Base-by-base conservation (phyloP, 305 asterid genomes). In the Solanum chacoense region DNA sequence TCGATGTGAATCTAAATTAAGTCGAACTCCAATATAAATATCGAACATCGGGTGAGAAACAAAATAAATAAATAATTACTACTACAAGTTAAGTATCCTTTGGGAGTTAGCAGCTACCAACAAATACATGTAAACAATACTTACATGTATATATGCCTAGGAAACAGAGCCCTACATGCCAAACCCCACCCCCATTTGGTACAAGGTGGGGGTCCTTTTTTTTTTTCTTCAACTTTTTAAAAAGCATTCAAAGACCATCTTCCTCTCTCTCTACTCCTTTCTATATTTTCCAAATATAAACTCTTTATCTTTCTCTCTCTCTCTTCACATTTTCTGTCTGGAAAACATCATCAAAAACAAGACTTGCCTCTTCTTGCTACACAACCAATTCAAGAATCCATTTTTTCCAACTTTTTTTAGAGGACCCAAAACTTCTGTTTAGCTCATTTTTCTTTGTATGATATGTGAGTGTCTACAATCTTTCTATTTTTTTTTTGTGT, bases 251-350 rank as follows among this genome's bases (percentile, higher is more conserved):
- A 81, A 20, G 24, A 79, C 67, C 37, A 24, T 78, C 31, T 38
- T 78, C 34, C 26, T 74, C 80, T 74, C 80, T 74, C 80, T 74
- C 80, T 74, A 8, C 80, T 74, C 36, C 18, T 72, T 71, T 35
- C 13, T 73, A 16, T 73, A 73, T 73, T 73, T 71, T 74, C 36
- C 40, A 36, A 36, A 77, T 77, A 76, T 76, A 35, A 35, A 35
- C 28, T 75, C 29, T 75, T 8, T 31, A 18, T 16, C 40, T 73
- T 9, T 7, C 78, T 81, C 86, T 80, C 86, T 80, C 85, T 81
- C 86, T 81, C 86, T 22, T 83, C 74, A 84, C 42, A 84, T 84
- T 84, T 55, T 50, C 42, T 83, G 73, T 32, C 87, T 84, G 74
- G 9, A 50, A 84, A 84, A 55, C 40, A 55, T 18, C 87, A 84